Conservation (phyloP, 495 filamentous ascomycete genomes). For the Apodospora peruviana region DNA sequence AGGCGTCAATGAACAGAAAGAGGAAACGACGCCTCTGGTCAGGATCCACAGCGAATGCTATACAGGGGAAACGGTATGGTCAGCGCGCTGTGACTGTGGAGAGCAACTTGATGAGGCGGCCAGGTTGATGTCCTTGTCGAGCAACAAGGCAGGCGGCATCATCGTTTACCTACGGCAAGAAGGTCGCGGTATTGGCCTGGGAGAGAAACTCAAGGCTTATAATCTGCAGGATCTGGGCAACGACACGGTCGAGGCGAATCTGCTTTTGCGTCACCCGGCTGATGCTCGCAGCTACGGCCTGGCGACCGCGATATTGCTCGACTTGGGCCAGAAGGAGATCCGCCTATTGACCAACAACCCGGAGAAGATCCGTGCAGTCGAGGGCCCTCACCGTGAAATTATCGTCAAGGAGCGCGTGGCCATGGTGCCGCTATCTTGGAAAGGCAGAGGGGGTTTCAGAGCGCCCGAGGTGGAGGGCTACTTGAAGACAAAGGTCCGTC, state of each 20-base stretch:
- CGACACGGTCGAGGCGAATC: constrained; percentile 94
- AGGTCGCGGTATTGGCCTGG: constrained; percentile 88
- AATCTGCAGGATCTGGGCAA: constrained; percentile 93
- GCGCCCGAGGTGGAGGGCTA: constrained; percentile 90
- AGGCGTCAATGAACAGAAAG: constrained; percentile 3
- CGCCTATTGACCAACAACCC: constrained; percentile 95
- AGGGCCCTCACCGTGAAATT: constrained; percentile 83
- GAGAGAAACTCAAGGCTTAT: constrained; percentile 95
- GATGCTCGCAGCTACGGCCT: constrained; percentile 92
- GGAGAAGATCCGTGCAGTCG: constrained; percentile 91
- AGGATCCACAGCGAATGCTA: constrained; percentile 98
- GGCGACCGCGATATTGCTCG: constrained; percentile 87
- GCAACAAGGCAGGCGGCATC: constrained; percentile 66
- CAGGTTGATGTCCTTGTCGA: constrained; percentile 79
- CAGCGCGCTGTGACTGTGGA: constrained; percentile 93
- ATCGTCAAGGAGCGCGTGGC: constrained; percentile 83
- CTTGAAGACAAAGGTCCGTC: constrained; percentile 77
- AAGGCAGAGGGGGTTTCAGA: constrained; percentile 73
- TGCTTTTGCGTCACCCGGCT: constrained; percentile 85
- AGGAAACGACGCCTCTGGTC: constrained; percentile 57
- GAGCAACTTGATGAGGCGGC: constrained; percentile 97
- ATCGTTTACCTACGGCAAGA: constrained; percentile 96
- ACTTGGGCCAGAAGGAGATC: constrained; percentile 74
- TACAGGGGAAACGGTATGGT: constrained; percentile 97
- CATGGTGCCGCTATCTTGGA: constrained; percentile 96